Percentiles rank a stretch among this genome's conserved stretches.
phyloP scores from a whole-genome alignment of 495 filamentous ascomycete species.

The Penicillium steckii region DNA sequence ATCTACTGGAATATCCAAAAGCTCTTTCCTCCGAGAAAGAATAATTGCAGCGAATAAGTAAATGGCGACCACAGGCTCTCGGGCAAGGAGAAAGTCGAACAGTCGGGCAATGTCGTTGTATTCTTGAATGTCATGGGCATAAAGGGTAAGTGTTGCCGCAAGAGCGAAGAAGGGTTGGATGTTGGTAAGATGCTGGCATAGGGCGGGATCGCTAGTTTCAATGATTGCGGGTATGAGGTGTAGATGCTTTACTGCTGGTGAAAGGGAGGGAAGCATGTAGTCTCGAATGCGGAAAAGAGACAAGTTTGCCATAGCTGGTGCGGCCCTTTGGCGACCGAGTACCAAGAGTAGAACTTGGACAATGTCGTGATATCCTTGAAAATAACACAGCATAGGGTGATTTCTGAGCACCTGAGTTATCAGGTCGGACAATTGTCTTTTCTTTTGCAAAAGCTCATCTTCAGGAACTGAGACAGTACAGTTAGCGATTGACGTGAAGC shows the following conservation, averaged over 20 bases:
- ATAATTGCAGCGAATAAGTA: conserved; percentile 93
- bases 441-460: conserved; percentile 61
- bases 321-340: conserved; percentile 56
- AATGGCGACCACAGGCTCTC: conserved; percentile 78
- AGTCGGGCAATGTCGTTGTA: conserved; percentile 84
- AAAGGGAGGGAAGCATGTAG: conserved; percentile 93
- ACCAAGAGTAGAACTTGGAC: conserved; percentile 94
- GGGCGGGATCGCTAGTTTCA: conserved; percentile 58
- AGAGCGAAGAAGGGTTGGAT: conserved; percentile 91
- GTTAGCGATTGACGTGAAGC: not conserved
- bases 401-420: conserved; percentile 74
- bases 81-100: conserved; percentile 86
- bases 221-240: conserved; percentile 82
- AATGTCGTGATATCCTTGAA: conserved; percentile 98
- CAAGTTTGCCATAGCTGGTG: conserved; percentile 67
- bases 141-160: conserved; percentile 85
- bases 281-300: conserved; percentile 89
- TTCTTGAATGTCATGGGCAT: conserved; percentile 91
- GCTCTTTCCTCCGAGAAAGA: conserved; percentile 71
- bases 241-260: conserved; percentile 77
- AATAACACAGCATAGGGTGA: conserved; percentile 88
- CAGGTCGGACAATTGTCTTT: conserved; percentile 68
- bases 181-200: conserved; percentile 69
- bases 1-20: conserved; percentile 76
- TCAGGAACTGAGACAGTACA: conserved; percentile 35